These are phyloP conservation scores for Globisporangium spiculum DNA, from an alignment of 352 stramenopile species.

Conservation along the genomic window DNA sequence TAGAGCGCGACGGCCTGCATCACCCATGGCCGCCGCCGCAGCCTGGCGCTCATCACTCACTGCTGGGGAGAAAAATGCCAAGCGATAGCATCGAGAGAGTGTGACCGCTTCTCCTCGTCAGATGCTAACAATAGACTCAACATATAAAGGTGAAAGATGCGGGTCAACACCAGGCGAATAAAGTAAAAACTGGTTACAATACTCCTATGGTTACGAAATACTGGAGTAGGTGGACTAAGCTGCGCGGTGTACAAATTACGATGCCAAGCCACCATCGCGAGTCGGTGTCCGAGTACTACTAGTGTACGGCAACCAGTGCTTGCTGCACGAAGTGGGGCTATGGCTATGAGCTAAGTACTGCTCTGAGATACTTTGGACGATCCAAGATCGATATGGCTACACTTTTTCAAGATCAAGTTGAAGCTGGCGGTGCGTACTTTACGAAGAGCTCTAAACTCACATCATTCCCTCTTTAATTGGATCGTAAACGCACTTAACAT, in stretches of 20 bases:
- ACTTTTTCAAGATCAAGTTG: background rate
- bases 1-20: constrained; percentile 57
- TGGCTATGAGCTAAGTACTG: background rate
- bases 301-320: background rate
- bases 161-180: background rate
- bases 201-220: background rate
- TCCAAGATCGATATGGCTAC: background rate
- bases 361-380: no score
- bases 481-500: background rate
- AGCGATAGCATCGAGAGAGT: background rate
- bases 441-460: background rate
- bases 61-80: background rate
- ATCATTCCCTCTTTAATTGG: background rate
- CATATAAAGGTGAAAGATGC: background rate
- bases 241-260: background rate
- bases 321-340: background rate
- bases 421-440: background rate
- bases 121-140: constrained; percentile 7
- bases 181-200: no score
- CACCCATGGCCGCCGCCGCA: constrained; percentile 10
- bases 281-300: no score
- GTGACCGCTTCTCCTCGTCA: background rate
- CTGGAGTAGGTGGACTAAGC: background rate
- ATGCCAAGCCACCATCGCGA: background rate
- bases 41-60: constrained; percentile 1